Conservation (phyloP, 2,329 filamentous ascomycete species). For the Xylariaceae sp. region DNA sequence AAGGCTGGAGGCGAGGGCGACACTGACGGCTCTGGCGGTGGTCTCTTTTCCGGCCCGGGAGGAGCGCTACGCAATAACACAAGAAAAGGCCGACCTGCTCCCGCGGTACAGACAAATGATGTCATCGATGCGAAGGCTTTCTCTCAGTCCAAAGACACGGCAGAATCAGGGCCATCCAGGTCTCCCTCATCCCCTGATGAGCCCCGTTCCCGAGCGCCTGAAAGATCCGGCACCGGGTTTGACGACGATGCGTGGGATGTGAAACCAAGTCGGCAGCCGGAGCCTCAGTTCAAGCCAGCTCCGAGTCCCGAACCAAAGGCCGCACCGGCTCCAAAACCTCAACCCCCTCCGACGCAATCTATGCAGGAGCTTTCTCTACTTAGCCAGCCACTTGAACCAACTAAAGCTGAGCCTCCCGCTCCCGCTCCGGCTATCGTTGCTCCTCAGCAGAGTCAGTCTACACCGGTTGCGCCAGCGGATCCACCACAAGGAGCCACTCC, state of each 20-base stretch:
- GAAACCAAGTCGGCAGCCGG: constrained; percentile 67
- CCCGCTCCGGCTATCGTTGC: constrained; percentile 30
- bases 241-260: constrained; percentile 98
- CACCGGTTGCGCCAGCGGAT: constrained; percentile 34
- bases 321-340: constrained; percentile 25
- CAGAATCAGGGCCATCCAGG: constrained; percentile 37
- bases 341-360: constrained; percentile 29
- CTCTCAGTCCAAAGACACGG: constrained; percentile 53
- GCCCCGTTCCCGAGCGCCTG: constrained; percentile 28
- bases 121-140: constrained; percentile 86
- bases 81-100: constrained; percentile 82
- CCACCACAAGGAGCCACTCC: constrained; percentile 54
- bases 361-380: constrained; percentile 56
- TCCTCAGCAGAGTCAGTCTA: constrained; percentile 30
- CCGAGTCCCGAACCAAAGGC: constrained; percentile 57
- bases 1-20: constrained; percentile 48
- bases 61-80: constrained; percentile 91
- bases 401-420: constrained; percentile 36
- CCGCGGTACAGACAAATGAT: constrained; percentile 80
- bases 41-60: constrained; percentile 90
- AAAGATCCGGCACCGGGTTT: constrained; percentile 49
- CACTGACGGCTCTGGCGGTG: constrained; percentile 53
- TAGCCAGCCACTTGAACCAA: constrained; percentile 49
- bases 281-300: constrained; percentile 41
- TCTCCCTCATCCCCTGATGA: constrained; percentile 35